These are phyloP conservation scores for Beauveria sp. DNA, from an alignment of 2,329 filamentous ascomycete genomes.

Conservation along the genomic window DNA sequence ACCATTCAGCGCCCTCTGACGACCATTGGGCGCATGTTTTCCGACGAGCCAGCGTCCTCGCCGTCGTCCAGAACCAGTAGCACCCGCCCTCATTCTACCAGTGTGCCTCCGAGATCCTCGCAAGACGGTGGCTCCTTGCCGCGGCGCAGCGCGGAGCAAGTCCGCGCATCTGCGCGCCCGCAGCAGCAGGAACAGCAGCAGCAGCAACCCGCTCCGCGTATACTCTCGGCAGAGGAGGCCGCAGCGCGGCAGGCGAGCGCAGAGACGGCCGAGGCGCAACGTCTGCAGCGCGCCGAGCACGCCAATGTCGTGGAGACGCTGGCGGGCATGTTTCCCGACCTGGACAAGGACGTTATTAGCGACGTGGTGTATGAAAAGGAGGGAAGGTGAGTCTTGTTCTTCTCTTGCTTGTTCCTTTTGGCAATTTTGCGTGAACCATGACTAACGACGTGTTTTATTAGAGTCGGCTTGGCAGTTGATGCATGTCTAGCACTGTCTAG, in stretches of 20 bases:
- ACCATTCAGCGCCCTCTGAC: constrained; percentile 87
- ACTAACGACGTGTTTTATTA: constrained; percentile 24
- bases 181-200: constrained; percentile 11
- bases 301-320: constrained; percentile 88
- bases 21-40: constrained; percentile 92
- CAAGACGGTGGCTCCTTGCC: constrained; percentile 5
- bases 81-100: constrained; percentile 22
- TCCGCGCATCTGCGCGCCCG: constrained; percentile 21
- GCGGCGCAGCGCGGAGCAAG: constrained; percentile 24
- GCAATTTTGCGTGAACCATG: background rate
- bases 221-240: constrained; percentile 71
- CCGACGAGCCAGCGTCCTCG: constrained; percentile 45
- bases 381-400: constrained; percentile 60
- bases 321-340: constrained; percentile 90
- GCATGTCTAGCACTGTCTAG: constrained; percentile 66
- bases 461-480: constrained; percentile 78
- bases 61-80: constrained; percentile 18
- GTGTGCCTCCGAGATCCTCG: background rate
- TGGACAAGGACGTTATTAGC: constrained; percentile 90
- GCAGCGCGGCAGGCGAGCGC: constrained; percentile 86
- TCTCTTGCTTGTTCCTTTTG: background rate
- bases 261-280: constrained; percentile 78
- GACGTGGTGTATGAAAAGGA: constrained; percentile 96
- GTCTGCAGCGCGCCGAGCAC: constrained; percentile 78
- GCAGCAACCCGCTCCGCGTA: constrained; percentile 21